Evolutionary conservation across 139 green algal species (phyloP), one percentile per base, ranked within the genome.

Genomic region (Chlorella sp.): DNA sequence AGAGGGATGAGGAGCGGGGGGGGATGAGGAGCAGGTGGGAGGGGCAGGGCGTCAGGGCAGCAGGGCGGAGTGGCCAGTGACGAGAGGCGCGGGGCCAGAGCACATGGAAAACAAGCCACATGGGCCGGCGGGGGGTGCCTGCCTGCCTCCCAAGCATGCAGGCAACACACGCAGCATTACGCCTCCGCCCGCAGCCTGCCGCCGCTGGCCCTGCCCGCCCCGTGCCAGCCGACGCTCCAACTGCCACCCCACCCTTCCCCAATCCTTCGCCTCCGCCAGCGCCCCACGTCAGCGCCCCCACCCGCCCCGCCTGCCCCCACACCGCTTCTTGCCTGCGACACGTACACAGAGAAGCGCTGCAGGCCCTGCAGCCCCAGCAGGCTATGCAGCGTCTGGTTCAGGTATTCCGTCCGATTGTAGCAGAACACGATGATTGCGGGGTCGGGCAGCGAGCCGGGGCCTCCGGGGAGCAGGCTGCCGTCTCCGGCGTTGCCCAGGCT

Each of bases 391-490:
- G 91, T 94, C 73, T 83, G 39, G 57, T 91, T 80, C 14, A 94
- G 81, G 61, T 92, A 92, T 36, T 76, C 34, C 11, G 79, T 53
- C 26, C 92, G 87, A 85, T 94, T 92, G 81, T 87, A 94, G 75
- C 79, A 89, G n/a, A 93, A 93, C 5, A 94, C 53, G 7, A 94
- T 71, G n/a, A 94, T 86, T 22, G 92, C 92, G 22, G 89, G 80
- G 85, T 92, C 86, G 18, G 82, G 37, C 85, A 93, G 66, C 0
- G 40, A 26, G 37, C 69, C 36, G 2, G 36, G 26, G 57, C 83
- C 24, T 24, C 64, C 53, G 64, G 64, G 75, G n/a, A 81, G 75
- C 34, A 28, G 21, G 64, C 75, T 18, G 75, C 34, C 34, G 34
- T 30, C 34, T 34, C 34, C 73, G 73, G n/a, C 32, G 9, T 11